Percentiles rank a stretch among this genome's conserved stretches.
Evolutionary conservation across 2,329 filamentous ascomycete genomes (phyloP).

Genomic region (Tolypocladium endophyticum): DNA sequence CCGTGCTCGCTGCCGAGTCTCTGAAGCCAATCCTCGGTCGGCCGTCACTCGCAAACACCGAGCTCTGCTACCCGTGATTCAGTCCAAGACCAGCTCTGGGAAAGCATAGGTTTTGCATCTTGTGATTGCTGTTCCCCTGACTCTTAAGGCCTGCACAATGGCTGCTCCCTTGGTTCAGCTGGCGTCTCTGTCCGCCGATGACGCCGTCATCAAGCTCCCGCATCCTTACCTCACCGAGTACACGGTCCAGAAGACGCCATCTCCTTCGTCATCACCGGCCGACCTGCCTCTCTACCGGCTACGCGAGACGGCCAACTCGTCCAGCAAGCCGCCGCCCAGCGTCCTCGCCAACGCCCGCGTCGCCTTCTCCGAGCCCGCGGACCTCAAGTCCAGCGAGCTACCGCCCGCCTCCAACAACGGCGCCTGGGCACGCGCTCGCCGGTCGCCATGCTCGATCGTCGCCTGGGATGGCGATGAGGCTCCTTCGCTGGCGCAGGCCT

Average conservation of each 20-base stretch:
- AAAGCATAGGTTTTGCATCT: not conserved
- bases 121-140: fast-evolving
- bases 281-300: constrained; percentile 23
- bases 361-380: constrained; percentile 33
- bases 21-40: not conserved
- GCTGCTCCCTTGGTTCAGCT: constrained; percentile 12
- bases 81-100: not conserved
- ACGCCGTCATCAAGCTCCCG: constrained; percentile 35
- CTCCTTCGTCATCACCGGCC: not conserved
- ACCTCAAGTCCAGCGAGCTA: constrained; percentile 38
- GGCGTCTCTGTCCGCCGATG: constrained; percentile 17
- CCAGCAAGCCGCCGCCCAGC: constrained; percentile 16
- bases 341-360: constrained; percentile 23
- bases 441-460: constrained; percentile 35
- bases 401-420: constrained; percentile 42
- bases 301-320: constrained; percentile 14
- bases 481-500: constrained; percentile 38
- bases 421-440: constrained; percentile 44
- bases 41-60: not conserved
- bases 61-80: not conserved
- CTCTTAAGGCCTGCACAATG: constrained; percentile 7
- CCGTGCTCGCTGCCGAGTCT: not conserved
- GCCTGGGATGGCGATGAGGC: constrained; percentile 29
- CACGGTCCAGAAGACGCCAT: constrained; percentile 20
- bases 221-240: constrained; percentile 39